Percentiles rank a stretch among this genome's conserved stretches.
Conservation (phyloP, 2,329 filamentous ascomycete species). For the Claviceps humidiphila region DNA sequence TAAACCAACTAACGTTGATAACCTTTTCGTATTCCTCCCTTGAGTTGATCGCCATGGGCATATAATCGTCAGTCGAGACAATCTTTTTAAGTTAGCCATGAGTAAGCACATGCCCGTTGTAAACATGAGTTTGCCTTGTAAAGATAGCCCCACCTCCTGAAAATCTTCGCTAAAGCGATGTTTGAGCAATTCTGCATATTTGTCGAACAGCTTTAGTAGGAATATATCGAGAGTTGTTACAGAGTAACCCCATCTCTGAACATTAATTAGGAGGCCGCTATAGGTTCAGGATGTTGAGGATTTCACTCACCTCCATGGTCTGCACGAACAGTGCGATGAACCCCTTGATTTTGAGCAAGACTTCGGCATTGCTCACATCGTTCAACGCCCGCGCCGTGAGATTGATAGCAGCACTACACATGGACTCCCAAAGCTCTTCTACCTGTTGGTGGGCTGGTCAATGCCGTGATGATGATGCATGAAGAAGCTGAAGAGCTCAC, state of each 20-base stretch:
- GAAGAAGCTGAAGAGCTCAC: slow-evolving; percentile 34
- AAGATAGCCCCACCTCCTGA: slow-evolving; percentile 50
- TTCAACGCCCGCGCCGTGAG: slow-evolving; percentile 69
- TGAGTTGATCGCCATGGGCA: slow-evolving; percentile 96
- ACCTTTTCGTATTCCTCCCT: slow-evolving; percentile 90
- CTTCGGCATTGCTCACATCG: slow-evolving; percentile 75
- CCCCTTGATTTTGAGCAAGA: slow-evolving; percentile 87
- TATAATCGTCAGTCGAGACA: slow-evolving; percentile 91
- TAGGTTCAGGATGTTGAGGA: slow-evolving; percentile 41
- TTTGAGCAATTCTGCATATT: slow-evolving; percentile 86
- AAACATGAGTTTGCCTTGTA: neutral
- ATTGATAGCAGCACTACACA: slow-evolving; percentile 78
- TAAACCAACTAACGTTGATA: slow-evolving; percentile 91
- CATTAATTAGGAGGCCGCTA: slow-evolving; percentile 64
- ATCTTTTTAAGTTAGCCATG: slow-evolving; percentile 30
- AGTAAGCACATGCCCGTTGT: neutral
- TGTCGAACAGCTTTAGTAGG: slow-evolving; percentile 79
- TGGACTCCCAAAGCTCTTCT: slow-evolving; percentile 97
- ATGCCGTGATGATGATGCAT: neutral
- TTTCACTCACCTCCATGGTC: slow-evolving; percentile 70
- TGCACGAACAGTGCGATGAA: slow-evolving; percentile 90
- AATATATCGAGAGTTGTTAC: slow-evolving; percentile 72
- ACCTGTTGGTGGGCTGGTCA: slow-evolving; percentile 38
- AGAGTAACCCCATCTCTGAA: slow-evolving; percentile 76
- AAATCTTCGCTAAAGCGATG: slow-evolving; percentile 90